A percentile compares a stretch with the other conserved stretches of the same genome.
Conservation (phyloP, 305 asterid genomes). For the Andrographis paniculata region DNA sequence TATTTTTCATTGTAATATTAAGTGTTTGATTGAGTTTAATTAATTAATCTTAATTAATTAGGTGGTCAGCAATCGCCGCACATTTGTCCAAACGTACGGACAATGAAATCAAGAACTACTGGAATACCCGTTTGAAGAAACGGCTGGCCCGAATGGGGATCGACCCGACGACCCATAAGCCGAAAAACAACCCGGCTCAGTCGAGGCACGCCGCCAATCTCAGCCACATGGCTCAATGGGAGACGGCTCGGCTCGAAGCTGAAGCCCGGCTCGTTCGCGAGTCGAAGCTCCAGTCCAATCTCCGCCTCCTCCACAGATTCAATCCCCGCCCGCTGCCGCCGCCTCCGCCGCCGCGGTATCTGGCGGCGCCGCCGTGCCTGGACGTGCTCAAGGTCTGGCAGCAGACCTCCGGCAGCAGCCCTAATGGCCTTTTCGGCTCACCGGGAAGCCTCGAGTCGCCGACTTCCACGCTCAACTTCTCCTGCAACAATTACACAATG, state of each 20-base stretch:
- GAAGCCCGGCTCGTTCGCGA: constrained; percentile 28
- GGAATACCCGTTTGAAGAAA: constrained; percentile 34
- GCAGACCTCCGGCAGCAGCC: constrained; percentile 17
- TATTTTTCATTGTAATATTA: too few relatives aligned
- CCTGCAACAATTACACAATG: neutral
- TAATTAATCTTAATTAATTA: neutral
- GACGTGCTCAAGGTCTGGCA: constrained; percentile 52
- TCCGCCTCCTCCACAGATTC: constrained; percentile 14
- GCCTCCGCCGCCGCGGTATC: constrained; percentile 17
- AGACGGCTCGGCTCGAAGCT: constrained; percentile 32
- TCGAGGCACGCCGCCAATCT: constrained; percentile 22
- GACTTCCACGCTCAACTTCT: constrained; percentile 38
- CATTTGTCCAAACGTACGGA: constrained; percentile 31
- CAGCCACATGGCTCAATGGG: constrained; percentile 43
- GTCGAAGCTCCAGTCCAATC: constrained; percentile 17
- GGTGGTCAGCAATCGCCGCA: constrained; percentile 35
- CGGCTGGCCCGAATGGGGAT: constrained; percentile 34
- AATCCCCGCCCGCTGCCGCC: constrained; percentile 12
- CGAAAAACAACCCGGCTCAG: constrained; percentile 13
- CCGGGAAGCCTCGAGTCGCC: constrained; percentile 35
- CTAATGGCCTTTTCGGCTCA: constrained; percentile 20
- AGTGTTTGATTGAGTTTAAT: too few relatives aligned
- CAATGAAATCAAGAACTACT: constrained; percentile 32
- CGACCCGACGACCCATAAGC: constrained; percentile 36
- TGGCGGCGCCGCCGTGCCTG: constrained; percentile 25